These are phyloP conservation scores for Trichoderma virens DNA, from an alignment of 495 filamentous ascomycete genomes.

Conservation along the genomic window DNA sequence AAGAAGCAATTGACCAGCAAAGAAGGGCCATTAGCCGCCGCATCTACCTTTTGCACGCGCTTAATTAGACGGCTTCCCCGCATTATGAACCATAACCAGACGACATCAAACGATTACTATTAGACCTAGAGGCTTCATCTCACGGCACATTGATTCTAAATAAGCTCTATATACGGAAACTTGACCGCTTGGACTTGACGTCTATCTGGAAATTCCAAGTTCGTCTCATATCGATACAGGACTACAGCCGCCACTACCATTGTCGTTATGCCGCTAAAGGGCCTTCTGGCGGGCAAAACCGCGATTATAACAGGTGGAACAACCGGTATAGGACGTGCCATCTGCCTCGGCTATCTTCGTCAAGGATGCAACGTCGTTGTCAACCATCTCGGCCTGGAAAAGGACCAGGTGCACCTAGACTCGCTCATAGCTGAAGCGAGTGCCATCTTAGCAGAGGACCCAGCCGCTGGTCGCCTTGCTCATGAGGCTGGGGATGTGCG, in stretches of 20 bases:
- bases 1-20: too few species aligned
- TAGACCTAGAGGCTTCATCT: too few species aligned
- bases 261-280: slow-evolving; percentile 31
- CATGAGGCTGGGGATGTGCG: slow-evolving; percentile 60
- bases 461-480: slow-evolving; percentile 42
- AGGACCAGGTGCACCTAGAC: slow-evolving; percentile 45
- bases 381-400: slow-evolving; percentile 57
- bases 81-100: too few species aligned
- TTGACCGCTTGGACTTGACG: too few species aligned
- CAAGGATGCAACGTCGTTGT: slow-evolving; percentile 63
- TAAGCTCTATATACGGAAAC: too few species aligned
- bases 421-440: slow-evolving; percentile 47
- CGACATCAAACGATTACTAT: too few species aligned
- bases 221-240: background rate
- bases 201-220: background rate
- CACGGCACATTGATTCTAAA: too few species aligned
- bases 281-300: slow-evolving; percentile 58
- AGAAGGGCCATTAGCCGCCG: too few species aligned
- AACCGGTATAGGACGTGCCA: slow-evolving; percentile 71
- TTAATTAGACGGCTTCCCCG: too few species aligned
- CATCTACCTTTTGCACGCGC: too few species aligned
- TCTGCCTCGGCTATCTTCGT: slow-evolving; percentile 60
- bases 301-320: slow-evolving; percentile 71
- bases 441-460: slow-evolving; percentile 24
- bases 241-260: background rate